Conservation (phyloP, 257 asterid genomes). For the Solanum corneliomulleri region DNA sequence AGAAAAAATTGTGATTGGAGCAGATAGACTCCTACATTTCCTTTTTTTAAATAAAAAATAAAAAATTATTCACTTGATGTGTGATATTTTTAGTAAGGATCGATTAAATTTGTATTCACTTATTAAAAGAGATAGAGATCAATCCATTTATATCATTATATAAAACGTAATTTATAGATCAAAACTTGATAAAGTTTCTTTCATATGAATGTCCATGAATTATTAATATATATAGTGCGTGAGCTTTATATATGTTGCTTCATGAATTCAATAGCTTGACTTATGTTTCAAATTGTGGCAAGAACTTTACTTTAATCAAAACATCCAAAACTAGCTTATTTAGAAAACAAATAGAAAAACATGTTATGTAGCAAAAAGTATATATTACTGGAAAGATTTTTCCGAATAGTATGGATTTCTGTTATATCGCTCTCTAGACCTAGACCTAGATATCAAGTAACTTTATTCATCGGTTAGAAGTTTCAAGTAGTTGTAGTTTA, state of each 20-base stretch:
- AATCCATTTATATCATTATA: neutral
- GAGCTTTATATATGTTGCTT: neutral
- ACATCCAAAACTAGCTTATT: neutral
- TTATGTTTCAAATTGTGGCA: neutral
- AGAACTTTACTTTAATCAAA: neutral
- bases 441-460: neutral
- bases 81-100: neutral
- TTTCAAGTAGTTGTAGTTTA: neutral
- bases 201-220: neutral
- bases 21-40: neutral
- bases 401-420: neutral
- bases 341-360: neutral
- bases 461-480: neutral
- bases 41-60: too few relatives aligned
- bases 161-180: neutral
- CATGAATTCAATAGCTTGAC: neutral
- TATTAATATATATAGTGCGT: too few relatives aligned
- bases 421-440: too few relatives aligned
- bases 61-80: neutral
- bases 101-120: neutral
- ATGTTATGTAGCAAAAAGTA: neutral
- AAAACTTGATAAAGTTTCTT: neutral
- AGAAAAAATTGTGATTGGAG: neutral
- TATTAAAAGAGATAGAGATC: too few relatives aligned
- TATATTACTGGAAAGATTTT: neutral